Base-by-base conservation (phyloP, 2,329 filamentous ascomycete species). In the Camptophora hylomeconis region DNA sequence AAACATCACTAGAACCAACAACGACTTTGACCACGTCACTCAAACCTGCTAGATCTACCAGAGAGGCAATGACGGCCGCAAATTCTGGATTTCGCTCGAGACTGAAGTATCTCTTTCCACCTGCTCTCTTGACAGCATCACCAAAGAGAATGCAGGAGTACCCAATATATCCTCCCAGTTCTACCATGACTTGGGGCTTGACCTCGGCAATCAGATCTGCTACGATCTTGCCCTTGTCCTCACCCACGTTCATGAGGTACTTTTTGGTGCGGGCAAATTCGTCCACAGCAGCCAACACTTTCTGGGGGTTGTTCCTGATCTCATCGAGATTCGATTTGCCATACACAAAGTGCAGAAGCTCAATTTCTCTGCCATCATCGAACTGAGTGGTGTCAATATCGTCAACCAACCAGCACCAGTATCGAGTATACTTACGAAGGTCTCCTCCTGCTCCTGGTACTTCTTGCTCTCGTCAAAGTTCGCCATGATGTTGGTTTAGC, bases 111-210 rank as follows among this genome's bases (percentile, higher is more conserved):
- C 60, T 58, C 40, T 65, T 61, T 3, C 77, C 78, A 7, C 75
- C 77, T 3, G 65, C 66, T 27, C 65, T 61, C 33, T 68, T 67
- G 10, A 81, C 57, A 1, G 75, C 74, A 19, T 72, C 63, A 24
- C 70, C 78, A 46, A 86, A 87, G 2, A 83, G 61, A 35, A 89
- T 72, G 35, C 75, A 75, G 0, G 80, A 87, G 58, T 89, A 89
- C 22, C 81, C 81, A 12, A 84, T 66, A 51, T 87, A 89, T 26
- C 79, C 77, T 25, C 82, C 81, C 0, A 89, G 63, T 49, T 92
- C 81, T 25, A 87, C 69, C 72, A 84, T 80, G 3, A 63, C 63
- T 30, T 69, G 52, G 1, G 79, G 80, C 48, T 76, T 79, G 26
- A 65, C 57, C 38, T 78, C 60, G 12, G 60, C 59, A 35, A 89